These are phyloP conservation scores for Harrya chromipes DNA, from an alignment of 768 basidiomycete species.

Conservation along the genomic window DNA sequence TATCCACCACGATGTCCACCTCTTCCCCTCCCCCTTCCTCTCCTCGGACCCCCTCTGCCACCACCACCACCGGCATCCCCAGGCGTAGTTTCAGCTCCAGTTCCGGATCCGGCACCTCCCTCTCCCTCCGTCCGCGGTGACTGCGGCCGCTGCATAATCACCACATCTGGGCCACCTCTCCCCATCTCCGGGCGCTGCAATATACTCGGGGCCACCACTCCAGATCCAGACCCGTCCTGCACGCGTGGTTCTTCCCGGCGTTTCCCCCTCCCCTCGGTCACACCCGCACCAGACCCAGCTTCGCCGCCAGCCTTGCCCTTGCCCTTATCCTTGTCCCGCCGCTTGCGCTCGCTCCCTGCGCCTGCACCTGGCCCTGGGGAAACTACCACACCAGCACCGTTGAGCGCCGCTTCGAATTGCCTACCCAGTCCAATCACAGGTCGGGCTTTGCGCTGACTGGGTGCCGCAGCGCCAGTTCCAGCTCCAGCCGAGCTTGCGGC, in stretches of 20 bases:
- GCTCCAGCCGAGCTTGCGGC: neutral
- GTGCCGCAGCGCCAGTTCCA: neutral
- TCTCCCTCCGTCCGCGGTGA: neutral
- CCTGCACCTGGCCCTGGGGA: constrained; percentile 2
- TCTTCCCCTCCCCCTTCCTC: constrained; percentile 33
- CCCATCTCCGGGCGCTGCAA: constrained; percentile 25
- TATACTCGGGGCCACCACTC: constrained; percentile 16
- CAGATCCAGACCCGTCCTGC: neutral
- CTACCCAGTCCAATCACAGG: constrained; percentile 62
- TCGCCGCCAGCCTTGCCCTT: constrained; percentile 13
- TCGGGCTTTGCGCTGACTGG: constrained; percentile 40
- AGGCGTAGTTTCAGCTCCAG: neutral
- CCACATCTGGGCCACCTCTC: constrained; percentile 4
- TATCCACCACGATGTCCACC: constrained; percentile 31
- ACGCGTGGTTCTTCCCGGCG: constrained; percentile 13
- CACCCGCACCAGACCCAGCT: neutral
- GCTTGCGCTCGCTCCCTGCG: constrained; percentile 31
- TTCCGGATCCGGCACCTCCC: neutral
- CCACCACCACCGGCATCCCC: constrained; percentile 1
- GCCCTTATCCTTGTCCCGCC: constrained; percentile 28
- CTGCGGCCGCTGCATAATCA: constrained; percentile 10
- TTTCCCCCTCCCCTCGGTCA: constrained; percentile 5
- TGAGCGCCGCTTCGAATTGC: constrained; percentile 73
- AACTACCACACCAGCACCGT: constrained; percentile 52
- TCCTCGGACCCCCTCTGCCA: constrained; percentile 23